Base-by-base conservation (phyloP, 441 rosid species). In the Croton laevigatus region DNA sequence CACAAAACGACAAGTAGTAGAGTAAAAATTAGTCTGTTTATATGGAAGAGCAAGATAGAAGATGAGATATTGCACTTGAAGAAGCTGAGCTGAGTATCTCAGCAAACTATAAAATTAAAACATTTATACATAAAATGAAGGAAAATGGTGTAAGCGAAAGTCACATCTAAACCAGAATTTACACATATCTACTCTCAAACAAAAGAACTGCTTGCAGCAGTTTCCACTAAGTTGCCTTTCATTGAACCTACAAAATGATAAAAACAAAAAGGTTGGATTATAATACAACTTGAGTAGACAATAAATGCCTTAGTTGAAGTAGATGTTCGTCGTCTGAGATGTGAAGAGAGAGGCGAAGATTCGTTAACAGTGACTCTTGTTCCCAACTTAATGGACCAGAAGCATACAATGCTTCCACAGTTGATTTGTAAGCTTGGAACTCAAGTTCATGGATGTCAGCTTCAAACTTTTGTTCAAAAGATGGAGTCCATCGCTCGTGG, bases 301-400 rank as follows among this genome's bases (percentile, higher is more conserved):
- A 78, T 65, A 88, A 75, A 68, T 79, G 83, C 83, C 83, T 88
- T 81, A 91, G 78, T 84, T 84, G 87, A 65, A 67, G 75, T 80
- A 88, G 81, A 81, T 90, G 89, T 78, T 87, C 96, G 74, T 87
- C 92, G 67, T 84, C 82, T 37, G 94, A 87, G 77, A 87, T 88
- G 84, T 87, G 82, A 68, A 91, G 88, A 59, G 86, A 77, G 62
- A 72, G 71, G 60, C 87, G 85, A 54, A 87, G 94, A 80, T 82
- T 84, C 36, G 91, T 85, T 80, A 90, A 66, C 32, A 85, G 77
- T 60, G 83, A 75, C 81, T 90, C 93, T 74, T 89, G 89, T 71
- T 88, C 95, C 94, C 97, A 90, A 71, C 87, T 87, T 69, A 89
- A 51, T 70, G 91, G 88, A 68, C 96, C 96, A 75, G 88, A 89